Evolutionary conservation across 2,329 filamentous ascomycete genomes (phyloP).

Genomic region (Monosporascus sp.): DNA sequence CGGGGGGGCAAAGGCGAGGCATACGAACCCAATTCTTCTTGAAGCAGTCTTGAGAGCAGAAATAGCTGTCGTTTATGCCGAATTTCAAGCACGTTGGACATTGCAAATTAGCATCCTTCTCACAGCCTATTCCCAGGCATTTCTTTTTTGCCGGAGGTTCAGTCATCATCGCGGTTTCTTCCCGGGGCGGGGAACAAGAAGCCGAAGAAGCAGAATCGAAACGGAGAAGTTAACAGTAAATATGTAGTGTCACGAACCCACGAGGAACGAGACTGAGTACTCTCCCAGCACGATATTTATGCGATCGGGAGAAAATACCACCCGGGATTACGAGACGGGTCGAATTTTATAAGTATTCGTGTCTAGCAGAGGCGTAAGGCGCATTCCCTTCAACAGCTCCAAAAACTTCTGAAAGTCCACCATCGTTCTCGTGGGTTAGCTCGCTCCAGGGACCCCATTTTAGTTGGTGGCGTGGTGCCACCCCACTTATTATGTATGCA

Average conservation of each 20-base stretch:
- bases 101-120: slow-evolving; percentile 80
- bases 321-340: no score
- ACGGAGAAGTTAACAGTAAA: no score
- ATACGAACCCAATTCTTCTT: slow-evolving; percentile 90
- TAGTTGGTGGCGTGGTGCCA: no score
- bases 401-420: not conserved
- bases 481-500: no score
- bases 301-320: no score
- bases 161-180: slow-evolving; percentile 24
- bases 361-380: not conserved
- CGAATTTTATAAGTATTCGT: not conserved
- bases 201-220: not conserved
- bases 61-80: slow-evolving; percentile 82
- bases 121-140: slow-evolving; percentile 79
- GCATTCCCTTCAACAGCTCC: not conserved
- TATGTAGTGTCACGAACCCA: not conserved
- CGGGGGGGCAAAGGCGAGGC: not conserved
- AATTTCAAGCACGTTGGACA: slow-evolving; percentile 94
- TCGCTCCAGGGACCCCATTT: not conserved
- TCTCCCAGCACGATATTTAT: not conserved
- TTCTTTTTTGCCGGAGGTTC: slow-evolving; percentile 55
- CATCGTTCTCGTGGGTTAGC: not conserved
- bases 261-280: not conserved
- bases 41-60: slow-evolving; percentile 98
- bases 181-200: not conserved